A percentile compares a stretch with the other conserved stretches of the same genome.
These are phyloP conservation scores for Aspergillus fructus DNA, from an alignment of 2,329 filamentous ascomycete genomes.

Conservation along the genomic window DNA sequence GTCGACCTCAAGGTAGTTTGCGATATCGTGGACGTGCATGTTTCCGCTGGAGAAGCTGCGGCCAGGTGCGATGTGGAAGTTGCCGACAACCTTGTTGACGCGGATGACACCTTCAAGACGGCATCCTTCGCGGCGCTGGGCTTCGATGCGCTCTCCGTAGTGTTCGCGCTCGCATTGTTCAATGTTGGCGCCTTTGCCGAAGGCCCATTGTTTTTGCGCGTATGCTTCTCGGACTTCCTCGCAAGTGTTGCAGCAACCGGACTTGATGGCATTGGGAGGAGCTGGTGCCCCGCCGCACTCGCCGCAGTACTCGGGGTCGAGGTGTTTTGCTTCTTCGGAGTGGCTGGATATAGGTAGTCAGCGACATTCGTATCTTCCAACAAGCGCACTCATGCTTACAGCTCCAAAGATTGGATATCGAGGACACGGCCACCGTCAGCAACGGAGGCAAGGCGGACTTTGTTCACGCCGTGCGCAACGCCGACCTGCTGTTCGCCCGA, in stretches of 20 bases:
- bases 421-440: constrained; percentile 75
- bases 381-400: constrained; percentile 49
- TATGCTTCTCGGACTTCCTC: constrained; percentile 97
- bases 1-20: constrained; percentile 80
- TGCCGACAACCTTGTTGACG: constrained; percentile 97
- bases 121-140: constrained; percentile 87
- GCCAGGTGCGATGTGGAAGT: constrained; percentile 97
- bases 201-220: constrained; percentile 84
- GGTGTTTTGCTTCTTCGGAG: constrained; percentile 67
- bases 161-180: constrained; percentile 96
- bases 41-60: constrained; percentile 95
- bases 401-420: constrained; percentile 65
- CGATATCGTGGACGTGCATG: constrained; percentile 95
- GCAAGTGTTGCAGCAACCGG: constrained; percentile 95
- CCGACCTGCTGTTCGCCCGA: constrained; percentile 95
- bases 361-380: neutral
- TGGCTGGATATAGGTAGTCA: constrained; percentile 51
- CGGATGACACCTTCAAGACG: constrained; percentile 87
- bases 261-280: constrained; percentile 69
- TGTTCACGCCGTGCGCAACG: constrained; percentile 87
- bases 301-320: constrained; percentile 91
- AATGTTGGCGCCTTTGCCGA: constrained; percentile 85
- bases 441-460: constrained; percentile 74
- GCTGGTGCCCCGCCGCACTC: constrained; percentile 87
- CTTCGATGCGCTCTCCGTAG: constrained; percentile 83